These are phyloP conservation scores for Botrytis hyacinthi DNA, from an alignment of 2,329 filamentous ascomycete genomes.

Conservation along the genomic window DNA sequence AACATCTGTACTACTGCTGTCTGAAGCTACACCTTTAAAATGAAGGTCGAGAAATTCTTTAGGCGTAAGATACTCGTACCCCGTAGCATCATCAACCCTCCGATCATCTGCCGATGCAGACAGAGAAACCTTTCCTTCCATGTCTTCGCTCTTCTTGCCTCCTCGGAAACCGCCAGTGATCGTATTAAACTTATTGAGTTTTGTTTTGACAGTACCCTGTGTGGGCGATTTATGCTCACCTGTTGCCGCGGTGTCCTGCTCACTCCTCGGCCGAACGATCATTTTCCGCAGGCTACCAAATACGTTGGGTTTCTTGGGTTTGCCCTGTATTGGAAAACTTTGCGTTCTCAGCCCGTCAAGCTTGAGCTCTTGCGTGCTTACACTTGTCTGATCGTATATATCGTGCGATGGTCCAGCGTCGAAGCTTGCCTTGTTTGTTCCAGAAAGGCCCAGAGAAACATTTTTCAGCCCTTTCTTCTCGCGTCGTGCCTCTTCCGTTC, in stretches of 20 bases:
- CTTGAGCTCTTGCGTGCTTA: not conserved
- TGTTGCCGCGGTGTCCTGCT: constrained; percentile 1
- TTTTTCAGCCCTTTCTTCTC: not conserved
- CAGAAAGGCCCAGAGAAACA: not conserved
- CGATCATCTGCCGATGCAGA: not conserved
- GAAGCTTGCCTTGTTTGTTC: not conserved
- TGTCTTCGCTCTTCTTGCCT: not conserved
- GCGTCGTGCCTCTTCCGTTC: not conserved
- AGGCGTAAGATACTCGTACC: not conserved
- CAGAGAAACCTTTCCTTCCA: not conserved
- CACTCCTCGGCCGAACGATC: constrained; percentile 6
- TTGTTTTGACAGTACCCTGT: not conserved
- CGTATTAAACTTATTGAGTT: not conserved
- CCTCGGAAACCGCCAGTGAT: not conserved
- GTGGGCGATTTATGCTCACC: not conserved
- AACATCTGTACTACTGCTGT: not conserved
- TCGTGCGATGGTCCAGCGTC: not conserved
- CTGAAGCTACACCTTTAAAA: not conserved
- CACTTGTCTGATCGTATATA: not conserved
- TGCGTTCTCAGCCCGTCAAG: not conserved
- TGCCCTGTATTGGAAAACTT: not conserved
- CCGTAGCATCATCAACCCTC: not conserved
- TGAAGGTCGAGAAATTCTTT: not conserved
- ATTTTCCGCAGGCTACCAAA: constrained; percentile 11
- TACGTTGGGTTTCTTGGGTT: not conserved